Evolutionary conservation across 768 basidiomycete species (phyloP).

Genomic region (Sistotremastrum niveocremeum): DNA sequence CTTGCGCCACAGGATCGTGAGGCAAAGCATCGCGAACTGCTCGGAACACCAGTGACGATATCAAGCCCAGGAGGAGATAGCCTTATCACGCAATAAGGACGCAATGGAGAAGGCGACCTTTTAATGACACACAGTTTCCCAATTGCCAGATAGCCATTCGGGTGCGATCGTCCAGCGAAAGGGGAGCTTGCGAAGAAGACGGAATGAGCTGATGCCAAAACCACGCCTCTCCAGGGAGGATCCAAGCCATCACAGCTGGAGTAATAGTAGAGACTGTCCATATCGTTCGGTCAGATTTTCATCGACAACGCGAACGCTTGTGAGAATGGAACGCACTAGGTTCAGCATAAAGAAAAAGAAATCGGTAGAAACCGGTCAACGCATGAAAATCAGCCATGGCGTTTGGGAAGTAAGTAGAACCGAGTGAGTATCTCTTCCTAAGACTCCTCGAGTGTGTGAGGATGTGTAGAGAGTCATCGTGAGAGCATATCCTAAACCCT

Average conservation of each 20-base stretch:
- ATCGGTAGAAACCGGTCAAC: conserved; percentile 47
- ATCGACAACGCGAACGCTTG: too few species aligned
- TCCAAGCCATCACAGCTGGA: conserved; percentile 38
- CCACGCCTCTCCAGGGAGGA: conserved; percentile 49
- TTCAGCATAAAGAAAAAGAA: conserved; percentile 53
- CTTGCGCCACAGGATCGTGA: conserved; percentile 45
- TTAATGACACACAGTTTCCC: conserved; percentile 38
- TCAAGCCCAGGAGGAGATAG: conserved; percentile 48
- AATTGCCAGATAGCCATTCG: conserved; percentile 56
- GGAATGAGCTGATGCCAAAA: conserved; percentile 57
- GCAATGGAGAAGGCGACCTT: neutral
- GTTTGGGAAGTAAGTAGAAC: too few species aligned
- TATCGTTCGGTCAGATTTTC: too few species aligned
- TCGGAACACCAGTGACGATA: conserved; percentile 55
- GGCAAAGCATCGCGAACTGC: conserved; percentile 48
- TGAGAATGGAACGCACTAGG: conserved; percentile 26
- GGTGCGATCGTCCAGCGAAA: conserved; percentile 33
- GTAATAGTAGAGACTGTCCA: conserved; percentile 34
- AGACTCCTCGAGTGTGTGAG: too few species aligned
- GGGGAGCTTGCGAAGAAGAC: conserved; percentile 17
- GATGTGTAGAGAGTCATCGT: too few species aligned
- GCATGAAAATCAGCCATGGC: conserved; percentile 30
- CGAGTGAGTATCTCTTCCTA: too few species aligned
- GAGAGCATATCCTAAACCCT: too few species aligned
- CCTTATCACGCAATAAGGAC: conserved; percentile 22